A percentile compares a stretch with the other conserved stretches of the same genome.
These are phyloP conservation scores for Lasiodiplodia sp. DNA, from an alignment of 2,329 filamentous ascomycete species.

Conservation along the genomic window DNA sequence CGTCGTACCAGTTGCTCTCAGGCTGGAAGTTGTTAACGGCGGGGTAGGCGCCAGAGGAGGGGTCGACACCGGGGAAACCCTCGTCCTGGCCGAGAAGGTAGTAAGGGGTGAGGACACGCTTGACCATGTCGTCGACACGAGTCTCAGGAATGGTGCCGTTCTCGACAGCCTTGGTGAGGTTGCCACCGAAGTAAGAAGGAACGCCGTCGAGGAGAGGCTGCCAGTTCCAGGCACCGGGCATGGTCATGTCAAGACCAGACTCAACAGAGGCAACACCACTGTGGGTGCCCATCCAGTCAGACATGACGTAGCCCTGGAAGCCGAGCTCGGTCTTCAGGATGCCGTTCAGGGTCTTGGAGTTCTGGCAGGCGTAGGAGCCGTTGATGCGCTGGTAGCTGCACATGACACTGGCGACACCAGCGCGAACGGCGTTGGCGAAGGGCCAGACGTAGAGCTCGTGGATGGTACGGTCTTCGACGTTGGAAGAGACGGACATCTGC, in stretches of 20 bases:
- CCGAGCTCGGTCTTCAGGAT: constrained; percentile 58
- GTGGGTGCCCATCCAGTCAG: constrained; percentile 39
- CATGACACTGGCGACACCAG: constrained; percentile 65
- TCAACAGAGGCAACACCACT: constrained; percentile 39
- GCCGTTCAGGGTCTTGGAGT: constrained; percentile 54
- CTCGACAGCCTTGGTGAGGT: constrained; percentile 48
- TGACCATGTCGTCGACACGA: constrained; percentile 56
- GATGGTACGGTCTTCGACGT: constrained; percentile 75
- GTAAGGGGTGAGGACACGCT: constrained; percentile 56
- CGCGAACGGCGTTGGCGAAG: constrained; percentile 74
- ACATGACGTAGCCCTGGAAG: constrained; percentile 41
- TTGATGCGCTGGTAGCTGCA: constrained; percentile 51
- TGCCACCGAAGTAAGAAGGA: constrained; percentile 33
- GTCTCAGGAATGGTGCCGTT: constrained; percentile 51
- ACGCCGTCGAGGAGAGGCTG: constrained; percentile 60
- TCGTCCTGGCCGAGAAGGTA: constrained; percentile 53
- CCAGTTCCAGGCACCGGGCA: constrained; percentile 32
- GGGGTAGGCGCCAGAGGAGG: constrained; percentile 25
- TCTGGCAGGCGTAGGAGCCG: constrained; percentile 54
- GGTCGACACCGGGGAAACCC: constrained; percentile 50
- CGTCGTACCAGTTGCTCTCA: constrained; percentile 32
- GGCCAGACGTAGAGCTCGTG: constrained; percentile 83
- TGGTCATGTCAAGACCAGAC: constrained; percentile 37
- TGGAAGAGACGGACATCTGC: constrained; percentile 54
- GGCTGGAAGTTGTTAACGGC: constrained; percentile 18